Percentiles rank a stretch among this genome's conserved stretches.
Conservation (phyloP, 495 filamentous ascomycete species). For the Annulohypoxylon stygium region DNA sequence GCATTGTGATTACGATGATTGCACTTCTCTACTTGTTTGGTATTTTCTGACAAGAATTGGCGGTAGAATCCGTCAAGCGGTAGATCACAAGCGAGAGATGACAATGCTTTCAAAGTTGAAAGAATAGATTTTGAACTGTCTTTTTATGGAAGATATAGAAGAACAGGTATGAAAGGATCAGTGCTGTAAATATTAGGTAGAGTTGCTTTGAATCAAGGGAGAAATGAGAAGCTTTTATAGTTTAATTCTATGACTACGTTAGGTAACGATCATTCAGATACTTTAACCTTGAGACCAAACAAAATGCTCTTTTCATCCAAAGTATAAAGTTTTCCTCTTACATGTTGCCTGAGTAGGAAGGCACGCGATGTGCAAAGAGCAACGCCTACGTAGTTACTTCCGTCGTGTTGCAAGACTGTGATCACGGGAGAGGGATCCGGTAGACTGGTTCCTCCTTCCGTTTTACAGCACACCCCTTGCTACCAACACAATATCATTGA, state of each 20-base stretch:
- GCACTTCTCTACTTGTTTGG: background rate
- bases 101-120: background rate
- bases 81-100: background rate
- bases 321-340: constrained; percentile 3
- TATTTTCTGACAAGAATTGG: background rate
- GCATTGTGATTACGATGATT: constrained; percentile 14
- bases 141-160: background rate
- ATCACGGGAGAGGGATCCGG: constrained; percentile 31
- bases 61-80: background rate
- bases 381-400: constrained; percentile 8
- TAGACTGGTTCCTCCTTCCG: constrained; percentile 41
- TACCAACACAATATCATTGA: background rate
- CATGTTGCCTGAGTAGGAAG: background rate
- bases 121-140: background rate
- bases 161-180: background rate
- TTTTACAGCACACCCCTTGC: constrained; percentile 27
- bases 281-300: background rate
- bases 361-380: constrained; percentile 11
- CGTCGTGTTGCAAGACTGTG: constrained; percentile 17
- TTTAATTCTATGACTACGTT: background rate
- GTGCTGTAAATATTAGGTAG: background rate
- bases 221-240: background rate
- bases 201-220: background rate
- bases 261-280: background rate
- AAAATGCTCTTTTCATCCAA: background rate